Base-by-base conservation (phyloP, 1,284 basidiomycete species). In the Pyrrhoderma noxium region DNA sequence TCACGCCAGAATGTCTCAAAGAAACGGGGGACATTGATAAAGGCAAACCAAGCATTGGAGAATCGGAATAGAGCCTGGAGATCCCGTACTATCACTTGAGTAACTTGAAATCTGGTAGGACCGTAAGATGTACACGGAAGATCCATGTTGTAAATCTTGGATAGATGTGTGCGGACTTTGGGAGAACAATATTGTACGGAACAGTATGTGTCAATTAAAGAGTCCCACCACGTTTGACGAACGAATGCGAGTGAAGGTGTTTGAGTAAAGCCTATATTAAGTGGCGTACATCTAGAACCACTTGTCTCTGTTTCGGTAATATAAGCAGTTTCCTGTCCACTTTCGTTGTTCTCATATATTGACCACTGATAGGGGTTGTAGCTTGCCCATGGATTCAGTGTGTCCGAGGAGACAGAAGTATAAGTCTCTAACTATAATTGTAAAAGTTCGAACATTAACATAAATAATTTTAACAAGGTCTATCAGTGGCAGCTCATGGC, bases 181-280 rank as follows among this genome's bases (percentile, higher is more conserved):
- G 49, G 42, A 8, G 51, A 42, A 34, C 42, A 53, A 46, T 47
- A 53, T 25, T 62, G 61, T 7, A 73, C 65, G 19, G 70, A 67
- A 35, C 68, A 58, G 63, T 87, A 87, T 8, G 81, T 61, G 22
- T 69, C 67, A 35, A 86, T 64, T 21, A 89, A 69, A 3, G 74
- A 77, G 60, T 88, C 87, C 82, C 83, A 89, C 85, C 85, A 88
- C 31, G 78, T 79, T 67, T 82, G 79, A 48, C 82, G 81, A 23
- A 72, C 70, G 62, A 84, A 86, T 43, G 74, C 72, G 23, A 82
- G 64, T 11, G 82, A 81, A 5, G 84, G 85, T 54, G 45, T 68
- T 60, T 25, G 60, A 64, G 27, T 74, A 75, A 54, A 58, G 56
- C 56, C 47, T 37, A 54, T 47, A 55, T 36, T 59, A 55, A 43